These are phyloP conservation scores for Talaromyces sp. DNA, from an alignment of 2,329 filamentous ascomycete species.

Conservation along the genomic window DNA sequence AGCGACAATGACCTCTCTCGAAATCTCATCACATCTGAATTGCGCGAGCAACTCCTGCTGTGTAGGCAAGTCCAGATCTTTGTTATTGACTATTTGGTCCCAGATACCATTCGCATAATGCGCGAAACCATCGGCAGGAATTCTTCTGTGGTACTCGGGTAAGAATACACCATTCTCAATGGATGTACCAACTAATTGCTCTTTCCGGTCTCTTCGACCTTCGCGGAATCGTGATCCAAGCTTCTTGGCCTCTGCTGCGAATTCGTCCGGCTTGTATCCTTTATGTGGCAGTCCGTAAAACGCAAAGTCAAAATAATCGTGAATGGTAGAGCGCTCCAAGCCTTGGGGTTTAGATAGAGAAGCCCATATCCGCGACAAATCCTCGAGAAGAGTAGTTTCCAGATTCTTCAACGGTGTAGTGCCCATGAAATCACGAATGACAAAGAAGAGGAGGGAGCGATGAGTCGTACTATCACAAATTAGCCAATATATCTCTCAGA, in stretches of 20 bases:
- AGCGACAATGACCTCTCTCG: slow-evolving; percentile 75
- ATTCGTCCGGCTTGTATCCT: slow-evolving; percentile 90
- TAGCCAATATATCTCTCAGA: neutral
- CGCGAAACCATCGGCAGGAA: slow-evolving; percentile 95
- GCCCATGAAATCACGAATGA: slow-evolving; percentile 94
- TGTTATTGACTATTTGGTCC: slow-evolving; percentile 99
- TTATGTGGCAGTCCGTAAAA: slow-evolving; percentile 96
- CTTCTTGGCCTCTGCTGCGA: slow-evolving; percentile 73
- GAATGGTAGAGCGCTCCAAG: slow-evolving; percentile 81
- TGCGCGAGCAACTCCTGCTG: slow-evolving; percentile 96
- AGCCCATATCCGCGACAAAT: slow-evolving; percentile 87
- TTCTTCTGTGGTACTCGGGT: slow-evolving; percentile 90
- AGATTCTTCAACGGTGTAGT: slow-evolving; percentile 87
- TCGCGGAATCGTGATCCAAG: slow-evolving; percentile 78
- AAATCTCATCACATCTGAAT: slow-evolving; percentile 96
- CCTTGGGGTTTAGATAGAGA: slow-evolving; percentile 88
- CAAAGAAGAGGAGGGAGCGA: slow-evolving; percentile 92
- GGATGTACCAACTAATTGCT: slow-evolving; percentile 49
- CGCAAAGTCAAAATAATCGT: slow-evolving; percentile 98
- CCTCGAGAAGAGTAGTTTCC: slow-evolving; percentile 83
- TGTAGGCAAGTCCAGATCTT: slow-evolving; percentile 92
- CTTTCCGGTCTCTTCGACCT: slow-evolving; percentile 69
- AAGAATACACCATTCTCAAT: slow-evolving; percentile 80
- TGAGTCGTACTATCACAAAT: slow-evolving; percentile 65
- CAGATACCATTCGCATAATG: slow-evolving; percentile 91